Base-by-base conservation (phyloP, 2,329 filamentous ascomycete genomes). In the Kalmusia sp. region DNA sequence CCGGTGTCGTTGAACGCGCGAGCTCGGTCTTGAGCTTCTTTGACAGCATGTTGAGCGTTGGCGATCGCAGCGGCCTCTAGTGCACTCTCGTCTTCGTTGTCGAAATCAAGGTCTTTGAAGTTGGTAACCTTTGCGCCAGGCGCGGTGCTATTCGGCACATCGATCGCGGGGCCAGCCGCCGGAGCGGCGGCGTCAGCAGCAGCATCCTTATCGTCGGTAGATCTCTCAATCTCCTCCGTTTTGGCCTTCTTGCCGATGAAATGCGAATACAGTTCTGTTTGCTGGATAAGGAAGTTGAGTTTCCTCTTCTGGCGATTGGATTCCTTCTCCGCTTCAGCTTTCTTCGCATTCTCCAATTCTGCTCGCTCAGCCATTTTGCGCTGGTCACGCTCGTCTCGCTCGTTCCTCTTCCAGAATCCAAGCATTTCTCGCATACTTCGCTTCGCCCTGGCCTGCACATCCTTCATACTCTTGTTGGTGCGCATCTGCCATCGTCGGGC, bases 231-330 rank as follows among this genome's bases (percentile, higher is more conserved):
- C 71, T 98, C 93, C 64, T 95, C 90, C 1, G 93, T 98, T 79
- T 96, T 96, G 77, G 98, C 96, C 82, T 99, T 99, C 80, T 96
- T 96, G 74, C 95, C 93, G 67, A 99, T 97, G 76, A 99, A 99
- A 82, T 99, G 95, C 35, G 93, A 98, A 81, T 99, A 99, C 45
- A 99, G 84, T 74, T 99, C 95, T 1, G 95, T 99, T 78, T 99
- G 95, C 1, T 93, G 97, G 75, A 99, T 99, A 59, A 99, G 84
- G 83, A 99, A 99, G 78, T 99, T 98, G 73, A 99, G 90, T 80
- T 99, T 99, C 68, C 95, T 88, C 85, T 96, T 96, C 79, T 99
- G 95, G 60, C 95, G 87, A 65, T 96, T 96, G 14, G 95, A 92
- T 84, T 99, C 95, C 61, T 96, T 92, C 67, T 98, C 95, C 4